A percentile compares a stretch with the other conserved stretches of the same genome.
These are phyloP conservation scores for Coriolopsis trogii DNA, from an alignment of 1,284 basidiomycete species.

Conservation along the genomic window DNA sequence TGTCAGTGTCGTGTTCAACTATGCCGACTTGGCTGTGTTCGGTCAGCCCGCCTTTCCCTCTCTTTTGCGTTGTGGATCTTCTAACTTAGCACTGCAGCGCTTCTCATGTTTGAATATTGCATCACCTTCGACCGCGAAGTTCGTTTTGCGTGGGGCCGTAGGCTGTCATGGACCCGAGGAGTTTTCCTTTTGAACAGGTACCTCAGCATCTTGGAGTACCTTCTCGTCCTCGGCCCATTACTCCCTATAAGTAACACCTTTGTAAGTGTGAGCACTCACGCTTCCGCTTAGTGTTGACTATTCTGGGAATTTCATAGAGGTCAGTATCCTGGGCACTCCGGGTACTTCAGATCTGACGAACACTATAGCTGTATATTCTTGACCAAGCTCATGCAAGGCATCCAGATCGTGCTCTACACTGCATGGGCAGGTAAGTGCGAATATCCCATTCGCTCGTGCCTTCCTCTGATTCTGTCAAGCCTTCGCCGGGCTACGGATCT, in stretches of 20 bases:
- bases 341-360: neutral
- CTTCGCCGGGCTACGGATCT: conserved; percentile 18
- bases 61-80: neutral
- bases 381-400: conserved; percentile 2
- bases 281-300: neutral
- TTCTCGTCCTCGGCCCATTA: conserved; percentile 15
- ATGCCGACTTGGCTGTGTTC: conserved; percentile 16
- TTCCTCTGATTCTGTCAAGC: neutral
- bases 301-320: conserved; percentile 11
- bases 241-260: conserved; percentile 5
- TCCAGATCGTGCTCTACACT: conserved; percentile 9
- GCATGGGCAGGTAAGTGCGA: conserved; percentile 19
- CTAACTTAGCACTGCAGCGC: conserved; percentile 1
- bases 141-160: conserved; percentile 19
- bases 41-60: conserved; percentile 4
- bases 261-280: conserved; percentile 3
- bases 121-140: conserved; percentile 21
- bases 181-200: conserved; percentile 21
- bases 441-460: neutral
- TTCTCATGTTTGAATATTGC: conserved; percentile 16
- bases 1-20: conserved; percentile 17
- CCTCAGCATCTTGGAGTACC: conserved; percentile 9
- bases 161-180: conserved; percentile 8
- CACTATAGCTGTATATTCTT: conserved; percentile 6
- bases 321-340: neutral